Evolutionary conservation across 1,284 basidiomycete genomes (phyloP).

Genomic region (Malassezia nana): DNA sequence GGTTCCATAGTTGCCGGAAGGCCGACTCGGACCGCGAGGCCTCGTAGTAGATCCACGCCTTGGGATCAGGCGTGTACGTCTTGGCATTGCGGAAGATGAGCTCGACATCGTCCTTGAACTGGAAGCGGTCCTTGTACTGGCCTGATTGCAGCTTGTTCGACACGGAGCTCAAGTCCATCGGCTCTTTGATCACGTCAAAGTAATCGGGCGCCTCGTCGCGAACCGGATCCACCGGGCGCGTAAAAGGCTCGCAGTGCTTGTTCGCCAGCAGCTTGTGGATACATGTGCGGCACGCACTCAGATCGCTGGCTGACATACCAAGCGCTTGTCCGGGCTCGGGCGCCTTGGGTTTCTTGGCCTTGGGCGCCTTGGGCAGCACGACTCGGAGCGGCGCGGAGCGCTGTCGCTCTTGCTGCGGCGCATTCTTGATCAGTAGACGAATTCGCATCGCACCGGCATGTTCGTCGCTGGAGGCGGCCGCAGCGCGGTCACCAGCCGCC

Average conservation of each 20-base stretch:
- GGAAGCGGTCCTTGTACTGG: constrained; percentile 67
- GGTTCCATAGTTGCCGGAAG: constrained; percentile 69
- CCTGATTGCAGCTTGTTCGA: constrained; percentile 75
- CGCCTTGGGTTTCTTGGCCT: constrained; percentile 46
- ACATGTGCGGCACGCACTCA: constrained; percentile 67
- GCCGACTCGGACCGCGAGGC: constrained; percentile 67
- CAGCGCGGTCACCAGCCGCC: constrained; percentile 28
- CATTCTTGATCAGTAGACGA: constrained; percentile 30
- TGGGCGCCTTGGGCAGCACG: constrained; percentile 26
- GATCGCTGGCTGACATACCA: constrained; percentile 71
- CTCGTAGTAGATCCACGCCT: constrained; percentile 65
- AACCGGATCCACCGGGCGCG: constrained; percentile 65
- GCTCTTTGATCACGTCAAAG: constrained; percentile 76
- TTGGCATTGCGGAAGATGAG: constrained; percentile 82
- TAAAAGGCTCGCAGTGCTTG: constrained; percentile 64
- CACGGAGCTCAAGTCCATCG: constrained; percentile 91
- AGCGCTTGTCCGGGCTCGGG: constrained; percentile 55
- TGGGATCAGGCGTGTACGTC: constrained; percentile 63
- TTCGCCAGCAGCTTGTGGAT: constrained; percentile 62
- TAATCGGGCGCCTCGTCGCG: constrained; percentile 54
- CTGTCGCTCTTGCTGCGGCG: constrained; percentile 24
- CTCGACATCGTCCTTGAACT: constrained; percentile 75
- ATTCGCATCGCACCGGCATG: constrained; percentile 13
- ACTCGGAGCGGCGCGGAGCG: constrained; percentile 10
- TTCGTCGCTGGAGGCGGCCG: constrained; percentile 33